Evolutionary conservation across 176 grass and related monocot species (phyloP), one percentile per base, ranked within the genome.

Genomic region (Aegilops speltoides): DNA sequence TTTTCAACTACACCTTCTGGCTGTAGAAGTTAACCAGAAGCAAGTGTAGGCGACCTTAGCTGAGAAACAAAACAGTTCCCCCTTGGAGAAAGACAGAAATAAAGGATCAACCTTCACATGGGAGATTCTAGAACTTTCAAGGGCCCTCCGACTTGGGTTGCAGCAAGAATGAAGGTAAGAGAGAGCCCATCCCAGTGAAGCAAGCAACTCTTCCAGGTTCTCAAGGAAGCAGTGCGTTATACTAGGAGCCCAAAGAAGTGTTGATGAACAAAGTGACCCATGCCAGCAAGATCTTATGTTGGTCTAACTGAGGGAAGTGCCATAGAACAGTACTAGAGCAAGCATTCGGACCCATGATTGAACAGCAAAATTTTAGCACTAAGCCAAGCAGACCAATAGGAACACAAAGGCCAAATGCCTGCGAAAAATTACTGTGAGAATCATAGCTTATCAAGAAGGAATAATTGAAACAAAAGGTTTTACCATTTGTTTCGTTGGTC

Each of bases 401-500:
- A 81, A 74, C 85, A 87, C 57, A 87, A 81, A 82, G 78, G 78
- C 68, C 78, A 87, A 78, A 82, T 82, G 86, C 79, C 86, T 88
- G 86, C 86, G 60, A 88, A 88, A 88, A 88, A 76, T 81, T 82
- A 32, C 38, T 67, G 70, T 76, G 72, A 88, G 86, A 66, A 78
- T 71, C 24, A 77, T 57, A 69, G 36, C 45, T 75, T 78, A 78
- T 31, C 83, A 15, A 77, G 11, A 73, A 81, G 37, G 14, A 88
- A 68, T 61, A 78, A 69, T 68, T n/a, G 50, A 68, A 40, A 26
- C 4, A 78, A 57, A 65, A 80, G 82, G 65, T 79, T 90, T 91
- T 87, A 71, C 76, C 65, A 75, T 72, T 48, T 84, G 20, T 41
- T 73, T 40, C 70, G 56, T 73, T 68, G 56, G 54, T 66, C 56